phyloP scores from a whole-genome alignment of 441 rosid genomes.

The Brassica hybrid region DNA sequence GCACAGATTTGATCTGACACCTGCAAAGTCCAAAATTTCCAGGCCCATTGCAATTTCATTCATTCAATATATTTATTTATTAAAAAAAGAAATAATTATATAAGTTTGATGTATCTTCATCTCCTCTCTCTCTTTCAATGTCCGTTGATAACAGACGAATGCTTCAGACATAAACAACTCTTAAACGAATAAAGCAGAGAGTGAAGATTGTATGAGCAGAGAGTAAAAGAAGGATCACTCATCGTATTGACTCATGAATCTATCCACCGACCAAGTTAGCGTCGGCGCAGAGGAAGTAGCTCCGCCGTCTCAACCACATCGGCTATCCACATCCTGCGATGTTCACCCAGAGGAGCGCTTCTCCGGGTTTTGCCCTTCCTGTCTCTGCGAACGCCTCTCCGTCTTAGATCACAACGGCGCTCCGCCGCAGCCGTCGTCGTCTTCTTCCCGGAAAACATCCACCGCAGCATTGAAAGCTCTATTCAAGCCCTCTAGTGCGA shows the following conservation, averaged over 20 bases:
- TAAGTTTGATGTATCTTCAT: constrained; percentile 23
- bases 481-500: constrained; percentile 55
- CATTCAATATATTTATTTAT: background rate
- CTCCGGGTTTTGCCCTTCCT: constrained; percentile 91
- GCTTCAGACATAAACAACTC: constrained; percentile 13
- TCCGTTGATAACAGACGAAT: constrained; percentile 57
- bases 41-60: constrained; percentile 16
- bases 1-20: constrained; percentile 31
- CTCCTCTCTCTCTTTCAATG: constrained; percentile 43
- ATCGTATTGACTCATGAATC: constrained; percentile 75
- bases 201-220: background rate
- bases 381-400: constrained; percentile 95
- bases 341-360: constrained; percentile 81
- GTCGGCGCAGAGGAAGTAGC: constrained; percentile 45
- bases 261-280: constrained; percentile 60
- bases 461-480: constrained; percentile 70
- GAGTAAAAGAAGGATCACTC: constrained; percentile 36
- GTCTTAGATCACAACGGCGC: constrained; percentile 58
- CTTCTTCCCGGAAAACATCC: constrained; percentile 63
- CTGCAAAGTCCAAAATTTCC: constrained; percentile 18
- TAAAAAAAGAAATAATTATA: background rate
- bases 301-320: constrained; percentile 76
- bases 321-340: constrained; percentile 82
- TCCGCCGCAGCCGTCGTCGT: constrained; percentile 30
- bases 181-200: background rate